phyloP scores from a whole-genome alignment of 805 yeast species.

The Hanseniaspora pseudoguilliermondii region DNA sequence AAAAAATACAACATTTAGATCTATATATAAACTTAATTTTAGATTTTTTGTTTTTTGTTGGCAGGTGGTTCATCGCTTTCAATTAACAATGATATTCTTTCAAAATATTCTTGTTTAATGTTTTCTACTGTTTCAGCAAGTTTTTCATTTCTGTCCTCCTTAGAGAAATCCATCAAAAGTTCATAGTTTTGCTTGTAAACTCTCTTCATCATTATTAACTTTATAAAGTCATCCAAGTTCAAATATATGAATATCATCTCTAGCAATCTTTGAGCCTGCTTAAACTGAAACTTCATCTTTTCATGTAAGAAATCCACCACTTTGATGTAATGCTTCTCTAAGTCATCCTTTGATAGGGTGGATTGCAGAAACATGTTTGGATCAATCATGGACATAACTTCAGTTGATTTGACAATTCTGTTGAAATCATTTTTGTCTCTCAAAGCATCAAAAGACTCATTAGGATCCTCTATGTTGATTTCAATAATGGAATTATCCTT shows the following conservation, averaged over 20 bases:
- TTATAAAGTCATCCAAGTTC: conserved; percentile 27
- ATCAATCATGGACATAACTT: conserved; percentile 13
- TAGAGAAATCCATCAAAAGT: conserved; percentile 53
- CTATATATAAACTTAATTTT: background rate
- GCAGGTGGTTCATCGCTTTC: conserved; percentile 8
- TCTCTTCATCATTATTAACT: conserved; percentile 60
- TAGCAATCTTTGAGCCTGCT: conserved; percentile 64
- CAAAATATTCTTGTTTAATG: conserved; percentile 53
- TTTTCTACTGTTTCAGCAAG: conserved; percentile 61
- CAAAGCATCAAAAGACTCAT: conserved; percentile 79
- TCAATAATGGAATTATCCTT: conserved; percentile 44
- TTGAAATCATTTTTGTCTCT: conserved; percentile 70
- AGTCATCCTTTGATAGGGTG: conserved; percentile 3
- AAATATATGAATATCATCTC: conserved; percentile 54
- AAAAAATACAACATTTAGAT: background rate
- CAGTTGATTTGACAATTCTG: conserved; percentile 12
- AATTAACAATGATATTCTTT: conserved; percentile 9
- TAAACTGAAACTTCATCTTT: conserved; percentile 48
- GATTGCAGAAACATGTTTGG: conserved; percentile 19
- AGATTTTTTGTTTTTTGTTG: conserved; percentile 1
- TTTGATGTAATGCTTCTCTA: conserved; percentile 14
- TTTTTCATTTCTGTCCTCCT: conserved; percentile 52
- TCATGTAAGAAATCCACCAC: conserved; percentile 34
- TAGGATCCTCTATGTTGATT: conserved; percentile 88
- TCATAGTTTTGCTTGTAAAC: conserved; percentile 70